Base-by-base conservation (phyloP, 148 eudicot species). In the Tetragonia tetragonoides region DNA sequence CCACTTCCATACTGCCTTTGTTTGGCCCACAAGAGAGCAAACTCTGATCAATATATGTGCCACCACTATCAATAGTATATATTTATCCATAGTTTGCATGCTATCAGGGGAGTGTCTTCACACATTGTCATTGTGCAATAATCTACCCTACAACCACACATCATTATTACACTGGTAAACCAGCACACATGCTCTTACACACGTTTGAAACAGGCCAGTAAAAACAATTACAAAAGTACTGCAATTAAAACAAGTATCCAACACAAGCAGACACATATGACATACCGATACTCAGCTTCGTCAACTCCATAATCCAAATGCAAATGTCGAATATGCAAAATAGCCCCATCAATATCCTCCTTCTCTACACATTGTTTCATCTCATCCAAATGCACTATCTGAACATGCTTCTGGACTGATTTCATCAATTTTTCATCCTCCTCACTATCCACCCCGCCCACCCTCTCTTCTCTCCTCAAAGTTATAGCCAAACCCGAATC, bases 251-350 rank as follows among this genome's bases (percentile, higher is more conserved):
- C 11, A 40, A 70, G 20, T 18, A 60, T 15, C 7, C 69, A 78
- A 59, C 60, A 59, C 61, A 28, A 28, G 14, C 23, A 65, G 34
- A 75, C 41, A 72, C 88, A 64, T 88, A 93, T 97, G 24, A 72
- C 88, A 60, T 88, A 95, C 99, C 99, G 85, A 66, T 93, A 95
- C 76, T 88, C 89, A 20, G 71, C 82, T 83, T 95, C 89, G 62
- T 82, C 77, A 15, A 95, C 88, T 51, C 90, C 97, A 81, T 86
- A 81, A 64, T 87, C 89, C 75, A 90, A 82, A 70, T 85, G 91
- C 82, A 95, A 89, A 87, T 87, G 90, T 18, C 84, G 87, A 68
- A 93, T 75, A 84, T 90, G 97, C 28, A 84, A 79, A 70, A 83
- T 63, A 15, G 82, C 89, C 68, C 87, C 86, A 81, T 91, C 89